Percentiles rank a stretch among this genome's conserved stretches.
Conservation (phyloP, 768 basidiomycete genomes). For the Dioszegia crocea region DNA sequence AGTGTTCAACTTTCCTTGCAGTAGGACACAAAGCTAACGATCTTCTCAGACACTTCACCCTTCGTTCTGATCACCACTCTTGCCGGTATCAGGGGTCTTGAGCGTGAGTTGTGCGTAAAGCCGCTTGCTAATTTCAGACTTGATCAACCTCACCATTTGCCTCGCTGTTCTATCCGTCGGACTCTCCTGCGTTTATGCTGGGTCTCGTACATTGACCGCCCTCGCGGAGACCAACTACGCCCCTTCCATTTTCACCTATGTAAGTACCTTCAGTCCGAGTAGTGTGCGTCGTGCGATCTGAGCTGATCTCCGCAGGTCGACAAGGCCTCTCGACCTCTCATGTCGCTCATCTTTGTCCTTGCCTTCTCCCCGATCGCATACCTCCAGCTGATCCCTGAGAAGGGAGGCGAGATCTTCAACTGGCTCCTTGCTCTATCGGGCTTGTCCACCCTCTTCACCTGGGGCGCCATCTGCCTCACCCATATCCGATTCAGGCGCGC, state of each 20-base stretch:
- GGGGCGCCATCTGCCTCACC: slow-evolving; percentile 13
- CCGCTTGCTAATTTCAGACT: slow-evolving; percentile 36
- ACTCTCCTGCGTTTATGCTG: slow-evolving; percentile 44
- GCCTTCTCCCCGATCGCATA: slow-evolving; percentile 9
- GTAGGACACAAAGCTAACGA: background rate
- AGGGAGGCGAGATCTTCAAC: slow-evolving; percentile 13
- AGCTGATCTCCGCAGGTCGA: too few relatives aligned
- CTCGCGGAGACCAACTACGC: slow-evolving; percentile 67
- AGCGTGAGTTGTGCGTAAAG: too few relatives aligned
- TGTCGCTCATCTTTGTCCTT: slow-evolving; percentile 63
- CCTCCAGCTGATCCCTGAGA: slow-evolving; percentile 6
- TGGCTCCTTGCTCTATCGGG: slow-evolving; percentile 1
- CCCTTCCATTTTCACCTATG: slow-evolving; percentile 62
- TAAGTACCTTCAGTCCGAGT: slow-evolving; percentile 23
- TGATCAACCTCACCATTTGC: slow-evolving; percentile 65
- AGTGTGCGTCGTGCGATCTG: too few relatives aligned
- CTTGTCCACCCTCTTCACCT: slow-evolving; percentile 16
- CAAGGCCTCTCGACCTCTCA: slow-evolving; percentile 56
- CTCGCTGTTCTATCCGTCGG: slow-evolving; percentile 52
- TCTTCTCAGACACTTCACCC: background rate
- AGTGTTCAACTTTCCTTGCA: background rate
- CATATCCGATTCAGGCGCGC: slow-evolving; percentile 20
- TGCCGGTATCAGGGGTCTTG: slow-evolving; percentile 55
- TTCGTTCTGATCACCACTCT: slow-evolving; percentile 78
- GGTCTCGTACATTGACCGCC: slow-evolving; percentile 50